Base-by-base conservation (phyloP, 768 basidiomycete species). In the Floccularia luteovirens region DNA sequence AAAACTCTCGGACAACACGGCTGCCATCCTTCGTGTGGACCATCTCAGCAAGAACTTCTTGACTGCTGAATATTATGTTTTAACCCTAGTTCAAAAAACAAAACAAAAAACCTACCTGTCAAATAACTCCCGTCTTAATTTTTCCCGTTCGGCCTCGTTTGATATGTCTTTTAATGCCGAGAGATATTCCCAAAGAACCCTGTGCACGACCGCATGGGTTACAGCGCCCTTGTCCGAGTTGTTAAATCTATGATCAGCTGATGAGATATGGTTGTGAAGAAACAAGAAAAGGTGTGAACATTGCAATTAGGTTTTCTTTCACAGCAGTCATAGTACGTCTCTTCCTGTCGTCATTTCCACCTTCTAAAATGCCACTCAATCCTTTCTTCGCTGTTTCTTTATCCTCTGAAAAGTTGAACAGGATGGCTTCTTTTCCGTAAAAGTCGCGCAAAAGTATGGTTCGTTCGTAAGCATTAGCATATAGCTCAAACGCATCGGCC, bases 1-100 rank as follows among this genome's bases (percentile, higher is more conserved):
- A 70, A 57, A 96, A 87, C 46, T 91, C 82, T 31, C 92, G 78
- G 2, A 87, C 90, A 20, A 75, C 80, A 16, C 87, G 78, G 43
- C 89, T 88, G 14, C 92, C 92, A 49, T 94, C 88, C 53, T 79
- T 90, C 12, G 92, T 97, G 52, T 97, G 92, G 0, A 92, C 89
- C 73, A 94, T 87, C 54, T 96, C 92, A 0, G 91, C 82, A 5
- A 94, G 66, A 14, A 83, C 72, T 30, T 94, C 91, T 46, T 89
- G 80, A 49, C 85, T 87, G 37, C 87, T 90, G 45, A 22, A 45
- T 23, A 27, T 16, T 23, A 32, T 22, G 22, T 44, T 43, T 33
- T 17, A 2, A 3, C n/a, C n/a, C n/a, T n/a, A n/a, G 5, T 27
- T 11, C 20, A 12, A 10, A 14, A 39, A 10, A 3, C n/a, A 21